Evolutionary conservation across 23 red algal genomes (phyloP).

Genomic region (Gracilaria domingensis): DNA sequence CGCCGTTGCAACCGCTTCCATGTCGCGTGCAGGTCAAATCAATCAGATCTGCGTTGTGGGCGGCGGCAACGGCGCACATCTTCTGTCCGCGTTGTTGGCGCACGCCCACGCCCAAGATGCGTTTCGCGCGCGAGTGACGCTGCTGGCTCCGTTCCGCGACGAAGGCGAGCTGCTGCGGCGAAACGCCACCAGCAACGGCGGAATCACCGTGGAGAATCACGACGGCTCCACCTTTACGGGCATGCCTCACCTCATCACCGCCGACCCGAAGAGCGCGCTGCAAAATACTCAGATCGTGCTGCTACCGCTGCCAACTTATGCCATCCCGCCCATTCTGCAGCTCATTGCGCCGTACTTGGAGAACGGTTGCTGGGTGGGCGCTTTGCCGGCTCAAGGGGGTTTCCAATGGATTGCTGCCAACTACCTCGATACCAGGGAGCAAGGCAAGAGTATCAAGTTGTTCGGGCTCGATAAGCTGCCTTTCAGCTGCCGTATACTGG

Average conservation of each 20-base stretch:
- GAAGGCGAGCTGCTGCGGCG: neutral
- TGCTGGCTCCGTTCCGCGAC: slow-evolving; percentile 27
- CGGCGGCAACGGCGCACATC: slow-evolving; percentile 49
- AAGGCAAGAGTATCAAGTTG: slow-evolving; percentile 8
- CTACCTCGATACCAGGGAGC: neutral
- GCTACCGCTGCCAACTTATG: slow-evolving; percentile 62
- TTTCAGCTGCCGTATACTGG: slow-evolving; percentile 42
- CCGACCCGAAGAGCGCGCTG: neutral
- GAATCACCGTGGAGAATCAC: slow-evolving; percentile 48
- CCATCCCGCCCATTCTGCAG: slow-evolving; percentile 22
- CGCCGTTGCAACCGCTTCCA: too few relatives aligned
- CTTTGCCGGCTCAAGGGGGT: slow-evolving; percentile 64
- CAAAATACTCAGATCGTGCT: slow-evolving; percentile 28
- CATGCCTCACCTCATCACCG: slow-evolving; percentile 48
- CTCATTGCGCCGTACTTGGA: slow-evolving; percentile 35
- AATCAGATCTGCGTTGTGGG: slow-evolving; percentile 50
- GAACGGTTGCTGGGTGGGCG: slow-evolving; percentile 14
- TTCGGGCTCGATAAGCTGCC: slow-evolving; percentile 61
- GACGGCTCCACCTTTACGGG: slow-evolving; percentile 35
- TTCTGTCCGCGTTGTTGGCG: slow-evolving; percentile 20
- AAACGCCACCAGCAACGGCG: neutral
- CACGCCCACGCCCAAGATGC: neutral
- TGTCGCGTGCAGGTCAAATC: too few relatives aligned
- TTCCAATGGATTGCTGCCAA: slow-evolving; percentile 59
- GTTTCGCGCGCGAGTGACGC: neutral